Percentiles rank a stretch among this genome's conserved stretches.
Evolutionary conservation across 2,329 filamentous ascomycete genomes (phyloP).

Genomic region (Paraphaeosphaeria minitans): DNA sequence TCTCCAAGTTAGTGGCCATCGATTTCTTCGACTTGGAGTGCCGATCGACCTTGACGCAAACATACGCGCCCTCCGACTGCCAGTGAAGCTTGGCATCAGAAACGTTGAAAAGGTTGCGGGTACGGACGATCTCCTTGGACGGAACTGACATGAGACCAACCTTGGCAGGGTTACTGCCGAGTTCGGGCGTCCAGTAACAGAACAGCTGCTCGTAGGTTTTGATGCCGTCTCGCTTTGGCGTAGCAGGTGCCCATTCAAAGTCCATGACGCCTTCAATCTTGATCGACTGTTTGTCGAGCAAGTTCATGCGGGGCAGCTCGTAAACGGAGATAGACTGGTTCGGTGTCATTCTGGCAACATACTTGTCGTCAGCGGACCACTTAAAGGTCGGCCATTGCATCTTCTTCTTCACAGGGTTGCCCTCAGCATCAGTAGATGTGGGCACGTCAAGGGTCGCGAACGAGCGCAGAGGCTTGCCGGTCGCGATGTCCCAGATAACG

Average conservation of each 20-base stretch:
- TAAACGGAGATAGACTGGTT: constrained; percentile 90
- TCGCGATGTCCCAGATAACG: constrained; percentile 96
- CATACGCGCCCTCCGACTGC: constrained; percentile 92
- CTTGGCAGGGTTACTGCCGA: constrained; percentile 96
- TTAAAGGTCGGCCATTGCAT: constrained; percentile 99
- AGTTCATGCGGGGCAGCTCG: constrained; percentile 85
- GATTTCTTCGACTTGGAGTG: constrained; percentile 99
- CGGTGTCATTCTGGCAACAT: constrained; percentile 88
- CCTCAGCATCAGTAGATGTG: constrained; percentile 65
- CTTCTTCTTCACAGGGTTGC: constrained; percentile 80
- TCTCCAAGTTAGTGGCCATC: constrained; percentile 93
- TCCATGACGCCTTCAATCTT: constrained; percentile 97
- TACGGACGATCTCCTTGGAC: constrained; percentile 90
- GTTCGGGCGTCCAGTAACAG: constrained; percentile 98
- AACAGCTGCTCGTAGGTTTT: constrained; percentile 95
- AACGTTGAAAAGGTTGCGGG: constrained; percentile 96
- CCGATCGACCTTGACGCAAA: constrained; percentile 97
- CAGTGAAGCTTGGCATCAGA: constrained; percentile 98
- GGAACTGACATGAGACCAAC: constrained; percentile 96
- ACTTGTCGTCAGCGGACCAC: constrained; percentile 97
- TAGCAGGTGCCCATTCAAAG: constrained; percentile 95
- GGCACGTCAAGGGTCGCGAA: constrained; percentile 89
- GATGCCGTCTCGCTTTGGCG: constrained; percentile 78
- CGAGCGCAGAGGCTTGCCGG: constrained; percentile 85
- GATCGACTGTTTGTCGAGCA: constrained; percentile 87